Evolutionary conservation across 176 grass and related monocot species (phyloP), one percentile per base, ranked within the genome.

Genomic region (Echinochloa phyllopogon): DNA sequence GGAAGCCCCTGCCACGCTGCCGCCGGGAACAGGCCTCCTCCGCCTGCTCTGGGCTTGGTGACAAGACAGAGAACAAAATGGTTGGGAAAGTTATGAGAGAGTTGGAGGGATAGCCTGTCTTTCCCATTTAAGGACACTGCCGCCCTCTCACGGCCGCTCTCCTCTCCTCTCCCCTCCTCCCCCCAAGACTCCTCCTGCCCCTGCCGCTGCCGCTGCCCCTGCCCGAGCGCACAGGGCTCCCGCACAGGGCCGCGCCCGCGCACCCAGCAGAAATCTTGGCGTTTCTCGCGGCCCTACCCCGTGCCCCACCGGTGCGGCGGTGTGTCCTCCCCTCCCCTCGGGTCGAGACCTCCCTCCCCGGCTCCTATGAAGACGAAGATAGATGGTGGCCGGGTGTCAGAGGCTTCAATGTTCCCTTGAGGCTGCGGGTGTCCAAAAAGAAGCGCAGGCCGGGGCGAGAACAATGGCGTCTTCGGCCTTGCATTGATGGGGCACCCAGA

Each of bases 121-220:
- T 87, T 90, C 85, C 88, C 82, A 90, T 90, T 85, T 93, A 93
- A 90, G 85, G 72, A 70, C 85, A 77, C 88, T 80, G 80, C 53
- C 53, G 50, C 61, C 80, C 69, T 69, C 56, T 60, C 59, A 57
- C 72, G 76, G 39, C 41, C 74, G 6, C 37, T 65, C 25, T 56
- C 49, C 47, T 10, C 68, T 23, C 42, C 40, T 4, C 17, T n/a
- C 8, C 1, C 0, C 29, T 3, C 15, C 16, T 5, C 43, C 47
- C 5, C 21, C 50, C n/a, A n/a, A 2, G 8, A 44, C 5, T 5
- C 10, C 3, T 39, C 29, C 2, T 21, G 1, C 48, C 47, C 29
- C 29, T 33, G 29, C 29, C 29, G n/a, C n/a, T n/a, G n/a, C n/a
- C n/a, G n/a, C 15, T 10, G 6, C 48, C 47, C 29, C 29, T 33